These are phyloP conservation scores for Herpotrichia juniperi DNA, from an alignment of 2,329 filamentous ascomycete species.

Conservation along the genomic window DNA sequence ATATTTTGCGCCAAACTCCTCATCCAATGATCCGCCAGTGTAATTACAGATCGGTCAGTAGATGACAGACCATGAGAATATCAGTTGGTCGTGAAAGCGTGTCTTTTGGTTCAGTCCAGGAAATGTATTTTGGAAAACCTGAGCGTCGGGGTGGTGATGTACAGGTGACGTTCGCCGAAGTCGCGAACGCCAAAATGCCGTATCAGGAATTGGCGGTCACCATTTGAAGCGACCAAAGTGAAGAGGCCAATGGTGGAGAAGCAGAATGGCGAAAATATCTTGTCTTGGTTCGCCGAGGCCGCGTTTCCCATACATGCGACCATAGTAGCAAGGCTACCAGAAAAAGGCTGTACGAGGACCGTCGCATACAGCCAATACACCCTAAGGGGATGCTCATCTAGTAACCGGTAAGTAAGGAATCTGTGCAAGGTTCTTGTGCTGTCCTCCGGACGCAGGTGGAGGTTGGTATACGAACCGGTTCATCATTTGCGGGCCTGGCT, in stretches of 20 bases:
- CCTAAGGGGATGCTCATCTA: constrained; percentile 2
- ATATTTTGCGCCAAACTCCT: background rate
- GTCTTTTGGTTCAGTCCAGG: background rate
- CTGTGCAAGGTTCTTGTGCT: background rate
- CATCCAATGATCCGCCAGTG: background rate
- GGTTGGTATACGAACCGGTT: constrained; percentile 4
- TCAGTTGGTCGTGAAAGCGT: background rate
- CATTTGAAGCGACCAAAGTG: background rate
- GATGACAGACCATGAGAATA: background rate
- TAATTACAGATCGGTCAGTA: background rate
- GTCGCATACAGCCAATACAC: background rate
- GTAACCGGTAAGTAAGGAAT: constrained; percentile 1
- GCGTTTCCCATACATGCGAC: background rate
- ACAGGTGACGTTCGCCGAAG: background rate
- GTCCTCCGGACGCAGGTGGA: background rate
- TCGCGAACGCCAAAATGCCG: background rate
- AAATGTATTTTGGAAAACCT: background rate
- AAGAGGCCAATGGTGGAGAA: background rate
- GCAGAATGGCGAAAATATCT: background rate
- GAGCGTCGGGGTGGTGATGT: background rate
- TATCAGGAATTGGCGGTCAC: background rate
- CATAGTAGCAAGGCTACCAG: background rate
- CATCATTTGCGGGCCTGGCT: constrained; percentile 1
- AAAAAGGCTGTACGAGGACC: background rate
- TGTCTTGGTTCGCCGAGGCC: background rate